Conservation (phyloP, 352 stramenopile genomes). For the Phytopythium ostracodes region DNA sequence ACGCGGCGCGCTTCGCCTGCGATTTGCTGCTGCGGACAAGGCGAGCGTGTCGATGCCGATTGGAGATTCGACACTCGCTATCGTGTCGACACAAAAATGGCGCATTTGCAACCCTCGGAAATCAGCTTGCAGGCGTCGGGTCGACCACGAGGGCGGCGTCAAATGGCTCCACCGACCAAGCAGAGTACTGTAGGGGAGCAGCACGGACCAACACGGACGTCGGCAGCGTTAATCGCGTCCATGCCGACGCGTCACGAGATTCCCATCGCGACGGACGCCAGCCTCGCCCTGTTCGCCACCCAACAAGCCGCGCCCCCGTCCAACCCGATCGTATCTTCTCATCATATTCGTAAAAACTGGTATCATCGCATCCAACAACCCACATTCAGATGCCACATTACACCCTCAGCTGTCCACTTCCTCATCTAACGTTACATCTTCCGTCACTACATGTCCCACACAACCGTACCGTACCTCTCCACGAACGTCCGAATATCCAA, state of each 20-base stretch:
- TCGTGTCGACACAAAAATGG: too few species aligned
- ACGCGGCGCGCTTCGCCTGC: too few species aligned
- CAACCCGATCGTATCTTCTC: neutral
- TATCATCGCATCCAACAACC: neutral
- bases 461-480: neutral
- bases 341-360: neutral
- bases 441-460: neutral
- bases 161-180: too few species aligned
- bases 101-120: too few species aligned
- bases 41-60: too few species aligned
- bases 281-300: neutral
- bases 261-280: neutral
- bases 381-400: neutral
- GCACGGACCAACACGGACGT: too few species aligned
- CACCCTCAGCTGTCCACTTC: neutral
- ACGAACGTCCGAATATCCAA: neutral
- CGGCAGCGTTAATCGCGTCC: neutral
- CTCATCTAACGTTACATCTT: neutral
- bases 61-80: too few species aligned
- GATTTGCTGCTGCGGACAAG: too few species aligned
- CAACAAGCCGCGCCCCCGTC: neutral
- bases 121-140: too few species aligned
- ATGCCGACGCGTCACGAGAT: neutral
- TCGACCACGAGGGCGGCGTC: too few species aligned
- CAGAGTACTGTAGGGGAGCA: too few species aligned